phyloP scores from a whole-genome alignment of 2,329 filamentous ascomycete species.

The Pezicula rhizophila region DNA sequence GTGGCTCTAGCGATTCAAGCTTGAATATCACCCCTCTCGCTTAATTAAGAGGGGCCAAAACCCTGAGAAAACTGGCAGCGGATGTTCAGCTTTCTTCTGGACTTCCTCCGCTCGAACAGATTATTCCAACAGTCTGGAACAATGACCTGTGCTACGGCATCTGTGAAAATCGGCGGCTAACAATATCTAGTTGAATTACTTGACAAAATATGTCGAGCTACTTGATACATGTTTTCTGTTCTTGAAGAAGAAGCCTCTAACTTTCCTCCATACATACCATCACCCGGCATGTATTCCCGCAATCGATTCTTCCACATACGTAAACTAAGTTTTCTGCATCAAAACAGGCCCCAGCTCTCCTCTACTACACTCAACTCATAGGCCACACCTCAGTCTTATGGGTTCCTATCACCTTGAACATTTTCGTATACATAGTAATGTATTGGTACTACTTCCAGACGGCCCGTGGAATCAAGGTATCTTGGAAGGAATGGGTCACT shows the following conservation, averaged over 20 bases:
- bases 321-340: too few species aligned
- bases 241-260: constrained; percentile 26
- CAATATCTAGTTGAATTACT: constrained; percentile 20
- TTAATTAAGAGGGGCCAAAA: too few species aligned
- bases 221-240: constrained; percentile 24
- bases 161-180: constrained; percentile 7
- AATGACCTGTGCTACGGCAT: constrained; percentile 83
- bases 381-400: constrained; percentile 23
- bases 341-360: constrained; percentile 15
- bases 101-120: constrained; percentile 3
- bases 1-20: too few species aligned
- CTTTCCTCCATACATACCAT: constrained; percentile 25
- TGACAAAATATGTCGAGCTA: constrained; percentile 24
- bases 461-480: constrained; percentile 21
- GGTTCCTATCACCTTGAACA: constrained; percentile 24
- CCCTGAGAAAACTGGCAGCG: too few species aligned
- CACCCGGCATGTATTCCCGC: constrained; percentile 10
- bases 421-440: constrained; percentile 25
- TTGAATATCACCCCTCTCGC: too few species aligned
- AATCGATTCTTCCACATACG: too few species aligned
- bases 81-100: too few species aligned
- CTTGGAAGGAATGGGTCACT: constrained; percentile 26
- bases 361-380: constrained; percentile 23
- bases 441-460: constrained; percentile 28
- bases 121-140: constrained; percentile 33